Evolutionary conservation across 179 eudicot species (phyloP).

Genomic region (Patellifolia procumbens): DNA sequence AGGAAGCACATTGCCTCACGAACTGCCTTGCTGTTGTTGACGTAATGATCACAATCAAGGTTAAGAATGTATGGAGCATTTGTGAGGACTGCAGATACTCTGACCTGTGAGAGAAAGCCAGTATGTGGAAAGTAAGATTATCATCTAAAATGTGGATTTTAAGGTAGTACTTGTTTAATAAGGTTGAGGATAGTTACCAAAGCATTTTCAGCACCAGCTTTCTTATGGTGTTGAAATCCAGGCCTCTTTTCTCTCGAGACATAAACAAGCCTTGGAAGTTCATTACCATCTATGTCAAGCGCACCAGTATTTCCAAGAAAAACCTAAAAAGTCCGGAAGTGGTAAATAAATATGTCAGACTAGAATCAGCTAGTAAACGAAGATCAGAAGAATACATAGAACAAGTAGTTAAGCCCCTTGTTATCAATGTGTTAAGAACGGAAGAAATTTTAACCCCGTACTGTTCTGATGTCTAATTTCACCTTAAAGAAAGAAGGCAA

Average conservation of each 20-base stretch:
- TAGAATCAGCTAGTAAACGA: not conserved
- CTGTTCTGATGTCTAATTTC: not conserved
- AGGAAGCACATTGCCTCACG: constrained; percentile 57
- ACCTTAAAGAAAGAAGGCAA: not conserved
- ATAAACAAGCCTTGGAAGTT: constrained; percentile 56
- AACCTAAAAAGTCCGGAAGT: constrained; percentile 27
- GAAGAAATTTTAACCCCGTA: not conserved
- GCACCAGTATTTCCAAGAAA: constrained; percentile 56
- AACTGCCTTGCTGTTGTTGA: constrained; percentile 57
- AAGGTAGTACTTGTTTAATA: not conserved
- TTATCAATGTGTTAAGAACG: not conserved
- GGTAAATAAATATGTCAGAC: not conserved
- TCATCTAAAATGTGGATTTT: not conserved
- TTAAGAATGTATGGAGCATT: constrained; percentile 54
- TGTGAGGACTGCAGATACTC: constrained; percentile 55
- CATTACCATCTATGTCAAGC: constrained; percentile 50
- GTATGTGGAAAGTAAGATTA: not conserved
- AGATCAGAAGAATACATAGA: not conserved
- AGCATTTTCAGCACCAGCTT: constrained; percentile 63
- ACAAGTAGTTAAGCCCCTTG: not conserved
- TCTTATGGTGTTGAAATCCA: constrained; percentile 56
- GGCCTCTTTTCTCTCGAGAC: constrained; percentile 61
- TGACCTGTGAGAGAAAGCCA: constrained; percentile 32
- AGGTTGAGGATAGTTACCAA: constrained; percentile 32
- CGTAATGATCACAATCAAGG: constrained; percentile 54